Evolutionary conservation across 306 rosid species (phyloP).

Genomic region (Sesbania bispinosa): DNA sequence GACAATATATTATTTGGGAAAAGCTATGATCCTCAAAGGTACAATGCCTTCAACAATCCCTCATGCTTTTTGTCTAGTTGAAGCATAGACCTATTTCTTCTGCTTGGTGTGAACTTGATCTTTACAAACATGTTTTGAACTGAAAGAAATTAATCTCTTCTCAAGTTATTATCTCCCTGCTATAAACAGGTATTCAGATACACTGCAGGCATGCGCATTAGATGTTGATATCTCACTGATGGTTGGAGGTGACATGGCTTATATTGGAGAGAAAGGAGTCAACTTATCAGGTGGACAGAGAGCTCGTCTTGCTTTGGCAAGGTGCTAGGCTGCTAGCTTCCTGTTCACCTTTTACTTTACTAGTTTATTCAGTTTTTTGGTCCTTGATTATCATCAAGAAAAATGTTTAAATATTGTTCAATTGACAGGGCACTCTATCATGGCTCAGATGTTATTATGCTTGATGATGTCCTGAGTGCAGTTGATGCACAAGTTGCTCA

Average conservation of each 20-base stretch:
- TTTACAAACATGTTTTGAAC: slow-evolving; percentile 7
- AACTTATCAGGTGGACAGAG: slow-evolving; percentile 97
- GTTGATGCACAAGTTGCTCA: slow-evolving; percentile 90
- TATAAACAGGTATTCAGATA: slow-evolving; percentile 66
- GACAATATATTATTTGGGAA: slow-evolving; percentile 88
- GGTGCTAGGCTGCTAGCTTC: slow-evolving; percentile 60
- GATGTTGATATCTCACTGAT: slow-evolving; percentile 81
- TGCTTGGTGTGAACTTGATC: neutral
- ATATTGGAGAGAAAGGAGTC: slow-evolving; percentile 84
- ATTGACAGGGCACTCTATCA: slow-evolving; percentile 78
- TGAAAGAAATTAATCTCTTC: slow-evolving; percentile 1
- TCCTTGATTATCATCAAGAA: slow-evolving; percentile 15
- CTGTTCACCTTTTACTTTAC: neutral
- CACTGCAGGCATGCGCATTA: slow-evolving; percentile 71
- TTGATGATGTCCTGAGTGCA: slow-evolving; percentile 91
- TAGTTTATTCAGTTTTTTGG: neutral
- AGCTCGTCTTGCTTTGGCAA: slow-evolving; percentile 95
- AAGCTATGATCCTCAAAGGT: slow-evolving; percentile 72
- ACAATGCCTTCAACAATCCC: neutral
- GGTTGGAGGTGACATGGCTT: slow-evolving; percentile 94
- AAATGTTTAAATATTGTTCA: slow-evolving; percentile 12
- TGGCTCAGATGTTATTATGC: slow-evolving; percentile 76
- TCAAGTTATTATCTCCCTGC: slow-evolving; percentile 12
- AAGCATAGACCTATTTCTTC: slow-evolving; percentile 3
- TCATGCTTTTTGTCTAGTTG: slow-evolving; percentile 1